Evolutionary conservation across 768 basidiomycete genomes (phyloP).

Genomic region (Hygrocybe punicea): DNA sequence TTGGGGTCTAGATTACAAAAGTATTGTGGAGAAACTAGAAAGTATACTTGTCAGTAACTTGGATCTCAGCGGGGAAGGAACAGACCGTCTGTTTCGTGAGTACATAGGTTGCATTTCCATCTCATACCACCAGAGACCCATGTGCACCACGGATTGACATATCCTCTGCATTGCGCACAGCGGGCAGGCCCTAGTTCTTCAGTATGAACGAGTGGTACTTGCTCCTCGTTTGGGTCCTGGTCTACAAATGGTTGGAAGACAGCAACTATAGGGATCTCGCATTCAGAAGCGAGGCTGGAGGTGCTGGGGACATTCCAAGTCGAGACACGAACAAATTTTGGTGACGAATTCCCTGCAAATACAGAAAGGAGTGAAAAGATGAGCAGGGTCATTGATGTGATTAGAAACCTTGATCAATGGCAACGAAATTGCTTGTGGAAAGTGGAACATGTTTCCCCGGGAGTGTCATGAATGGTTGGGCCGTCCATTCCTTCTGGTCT

Average conservation of each 20-base stretch:
- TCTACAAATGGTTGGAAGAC: conserved; percentile 89
- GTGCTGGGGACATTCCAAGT: conserved; percentile 87
- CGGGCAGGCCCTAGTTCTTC: conserved; percentile 74
- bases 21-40: conserved; percentile 71
- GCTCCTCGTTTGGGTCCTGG: conserved; percentile 71
- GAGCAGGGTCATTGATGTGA: not conserved
- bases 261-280: conserved; percentile 80
- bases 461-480: conserved; percentile 59
- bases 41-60: conserved; percentile 2
- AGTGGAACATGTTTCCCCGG: conserved; percentile 67
- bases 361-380: not conserved
- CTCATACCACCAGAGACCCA: conserved; percentile 79
- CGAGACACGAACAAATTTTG: conserved; percentile 83
- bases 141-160: conserved; percentile 90
- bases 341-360: conserved; percentile 75
- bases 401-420: conserved; percentile 77
- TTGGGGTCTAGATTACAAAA: conserved; percentile 81
- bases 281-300: conserved; percentile 73
- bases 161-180: conserved; percentile 80
- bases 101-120: conserved; percentile 94
- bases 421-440: conserved; percentile 80
- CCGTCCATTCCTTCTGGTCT: conserved; percentile 78
- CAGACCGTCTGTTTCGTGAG: conserved; percentile 79
- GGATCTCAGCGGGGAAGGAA: not conserved
- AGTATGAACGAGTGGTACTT: conserved; percentile 72